These are phyloP conservation scores for Xylaria nigripes DNA, from an alignment of 495 filamentous ascomycete genomes.

Conservation along the genomic window DNA sequence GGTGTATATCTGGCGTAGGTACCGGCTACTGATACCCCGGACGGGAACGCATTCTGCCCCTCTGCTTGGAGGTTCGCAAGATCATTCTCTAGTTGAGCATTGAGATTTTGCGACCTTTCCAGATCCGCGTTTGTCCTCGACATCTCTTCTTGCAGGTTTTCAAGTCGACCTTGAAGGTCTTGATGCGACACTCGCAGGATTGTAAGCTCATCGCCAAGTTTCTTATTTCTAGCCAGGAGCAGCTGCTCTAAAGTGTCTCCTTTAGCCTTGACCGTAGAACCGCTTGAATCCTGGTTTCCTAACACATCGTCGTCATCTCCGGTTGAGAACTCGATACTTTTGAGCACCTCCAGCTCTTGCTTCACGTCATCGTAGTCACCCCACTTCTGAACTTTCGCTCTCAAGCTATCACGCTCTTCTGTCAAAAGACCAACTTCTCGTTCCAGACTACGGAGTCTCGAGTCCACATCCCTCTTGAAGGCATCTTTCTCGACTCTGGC, in stretches of 20 bases:
- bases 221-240: conserved; percentile 87
- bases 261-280: conserved; percentile 43
- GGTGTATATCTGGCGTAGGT: conserved; percentile 82
- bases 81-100: conserved; percentile 86
- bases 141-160: conserved; percentile 72
- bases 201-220: conserved; percentile 86
- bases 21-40: conserved; percentile 84
- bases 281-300: conserved; percentile 35
- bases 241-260: conserved; percentile 85
- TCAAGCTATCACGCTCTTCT: conserved; percentile 62
- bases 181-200: conserved; percentile 89
- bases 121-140: conserved; percentile 78
- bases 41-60: conserved; percentile 71
- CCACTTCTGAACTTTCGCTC: conserved; percentile 75
- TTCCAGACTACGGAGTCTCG: conserved; percentile 63
- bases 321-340: conserved; percentile 93
- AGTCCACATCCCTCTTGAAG: conserved; percentile 62
- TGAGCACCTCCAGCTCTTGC: conserved; percentile 89
- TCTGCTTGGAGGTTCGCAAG: conserved; percentile 81
- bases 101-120: conserved; percentile 74
- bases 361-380: conserved; percentile 94
- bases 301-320: conserved; percentile 69
- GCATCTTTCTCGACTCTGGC: conserved; percentile 73
- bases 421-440: conserved; percentile 58
- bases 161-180: conserved; percentile 73